Evolutionary conservation across 148 eudicot genomes (phyloP), one percentile per base, ranked within the genome.

Genomic region (Amaranthus cruentus): DNA sequence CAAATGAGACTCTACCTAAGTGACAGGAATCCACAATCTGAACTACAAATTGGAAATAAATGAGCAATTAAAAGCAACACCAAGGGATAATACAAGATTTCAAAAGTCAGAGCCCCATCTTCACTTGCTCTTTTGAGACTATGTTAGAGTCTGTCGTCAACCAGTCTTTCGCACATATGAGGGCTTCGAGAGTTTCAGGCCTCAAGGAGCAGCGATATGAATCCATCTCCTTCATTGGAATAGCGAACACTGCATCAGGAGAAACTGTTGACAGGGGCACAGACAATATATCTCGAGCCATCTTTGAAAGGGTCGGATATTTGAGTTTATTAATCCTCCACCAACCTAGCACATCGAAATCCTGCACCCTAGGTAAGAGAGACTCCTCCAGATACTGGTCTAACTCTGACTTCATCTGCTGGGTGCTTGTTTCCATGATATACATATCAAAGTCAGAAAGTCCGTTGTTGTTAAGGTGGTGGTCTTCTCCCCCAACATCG

Each of bases 371-470:
- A 0, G 98, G 98, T 75, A 94, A 75, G 44, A 95, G 82, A 9
- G 97, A 91, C 87, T 95, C 98, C 77, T 95, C 96, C 85, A 95
- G 73, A 73, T 95, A 95, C 80, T 88, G 93, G 76, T 91, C 98
- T 72, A 95, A 71, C 83, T 95, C 98, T 0, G 98, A 83, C 76
- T 84, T 88, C 72, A 87, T 81, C 50, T 84, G 90, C 47, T 91
- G 97, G 80, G 93, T 91, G 1, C 86, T 84, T 7, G 88, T 84
- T 85, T 91, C 96, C 96, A 87, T 91, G 5, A 95, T 95, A 69
- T 82, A 95, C 78, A 87, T 84, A 62, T 95, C 98, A 66, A 95
- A 95, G 68, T 95, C 98, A 0, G 90, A 72, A 4, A 95, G 83
- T 3, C 88, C 97, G 9, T 91, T 89, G 57, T 70, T 78, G 3